Percentiles rank a stretch among this genome's conserved stretches.
phyloP scores from a whole-genome alignment of 2,329 filamentous ascomycete genomes.

The Hypoxylon sp. region DNA sequence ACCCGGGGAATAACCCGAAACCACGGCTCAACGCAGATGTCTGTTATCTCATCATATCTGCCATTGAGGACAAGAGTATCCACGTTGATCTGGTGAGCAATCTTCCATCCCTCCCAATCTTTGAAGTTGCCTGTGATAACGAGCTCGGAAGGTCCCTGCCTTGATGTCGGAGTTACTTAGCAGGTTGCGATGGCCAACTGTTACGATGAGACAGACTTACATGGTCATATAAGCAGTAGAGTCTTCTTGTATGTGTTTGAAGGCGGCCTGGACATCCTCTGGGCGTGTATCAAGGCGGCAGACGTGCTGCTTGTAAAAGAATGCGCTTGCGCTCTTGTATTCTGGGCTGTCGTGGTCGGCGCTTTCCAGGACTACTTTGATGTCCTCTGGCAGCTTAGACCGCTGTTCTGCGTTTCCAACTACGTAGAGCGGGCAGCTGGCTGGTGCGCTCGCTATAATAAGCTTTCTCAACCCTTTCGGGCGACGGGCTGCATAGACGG shows the following conservation, averaged over 20 bases:
- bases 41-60: slow-evolving; percentile 19
- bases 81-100: slow-evolving; percentile 12
- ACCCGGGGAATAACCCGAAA: slow-evolving; percentile 30
- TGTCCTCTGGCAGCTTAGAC: slow-evolving; percentile 1
- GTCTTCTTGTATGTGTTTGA: slow-evolving; percentile 15
- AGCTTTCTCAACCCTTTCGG: slow-evolving; percentile 11
- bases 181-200: background rate
- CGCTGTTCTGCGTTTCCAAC: slow-evolving; percentile 2
- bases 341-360: slow-evolving; percentile 2
- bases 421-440: slow-evolving; percentile 14
- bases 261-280: slow-evolving; percentile 1
- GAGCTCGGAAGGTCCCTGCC: slow-evolving; percentile 23
- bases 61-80: slow-evolving; percentile 15
- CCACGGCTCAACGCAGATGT: slow-evolving; percentile 21
- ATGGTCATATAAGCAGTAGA: slow-evolving; percentile 12
- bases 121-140: slow-evolving; percentile 16
- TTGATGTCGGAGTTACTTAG: background rate
- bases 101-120: slow-evolving; percentile 21
- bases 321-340: slow-evolving; percentile 6
- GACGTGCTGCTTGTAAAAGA: slow-evolving; percentile 15
- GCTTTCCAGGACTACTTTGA: slow-evolving; percentile 3
- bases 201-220: background rate
- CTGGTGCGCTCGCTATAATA: slow-evolving; percentile 8
- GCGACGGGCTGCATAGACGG: slow-evolving; percentile 2
- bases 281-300: slow-evolving; percentile 14